Percentiles rank a stretch among this genome's conserved stretches.
phyloP scores from a whole-genome alignment of 495 filamentous ascomycete genomes.

The Penicillium desertorum region DNA sequence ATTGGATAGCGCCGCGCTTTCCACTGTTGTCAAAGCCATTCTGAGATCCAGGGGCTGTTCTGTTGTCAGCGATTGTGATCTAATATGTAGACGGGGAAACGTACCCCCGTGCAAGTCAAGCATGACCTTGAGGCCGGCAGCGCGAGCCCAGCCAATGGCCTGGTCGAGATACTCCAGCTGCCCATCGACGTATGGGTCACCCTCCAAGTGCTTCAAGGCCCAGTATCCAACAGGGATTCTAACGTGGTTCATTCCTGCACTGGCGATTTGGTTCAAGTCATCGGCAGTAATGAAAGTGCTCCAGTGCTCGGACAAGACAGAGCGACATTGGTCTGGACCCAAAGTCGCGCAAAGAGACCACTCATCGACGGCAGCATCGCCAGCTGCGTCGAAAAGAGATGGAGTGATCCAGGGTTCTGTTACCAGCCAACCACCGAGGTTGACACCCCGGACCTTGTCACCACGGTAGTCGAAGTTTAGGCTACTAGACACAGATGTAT shows the following conservation, averaged over 20 bases:
- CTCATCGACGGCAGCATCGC: slow-evolving; percentile 59
- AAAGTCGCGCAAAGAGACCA: slow-evolving; percentile 55
- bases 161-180: slow-evolving; percentile 65
- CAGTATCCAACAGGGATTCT: slow-evolving; percentile 81
- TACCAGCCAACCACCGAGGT: slow-evolving; percentile 60
- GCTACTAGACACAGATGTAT: slow-evolving; percentile 24
- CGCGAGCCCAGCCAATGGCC: slow-evolving; percentile 67
- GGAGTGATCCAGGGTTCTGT: slow-evolving; percentile 67
- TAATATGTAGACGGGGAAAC: slow-evolving; percentile 15
- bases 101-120: slow-evolving; percentile 70
- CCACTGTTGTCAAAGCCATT: slow-evolving; percentile 83
- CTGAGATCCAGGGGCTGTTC: slow-evolving; percentile 67
- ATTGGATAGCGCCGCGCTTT: slow-evolving; percentile 60
- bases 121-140: slow-evolving; percentile 62
- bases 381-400: slow-evolving; percentile 55
- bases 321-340: slow-evolving; percentile 50
- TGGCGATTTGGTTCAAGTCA: slow-evolving; percentile 67
- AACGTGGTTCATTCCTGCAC: slow-evolving; percentile 69
- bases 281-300: slow-evolving; percentile 61
- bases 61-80: slow-evolving; percentile 20
- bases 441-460: slow-evolving; percentile 54
- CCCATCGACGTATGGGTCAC: slow-evolving; percentile 72
- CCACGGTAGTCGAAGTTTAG: slow-evolving; percentile 46
- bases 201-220: slow-evolving; percentile 58
- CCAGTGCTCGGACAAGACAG: slow-evolving; percentile 57